Conservation (phyloP, 2,329 filamentous ascomycete genomes). For the Botrytis porri region DNA sequence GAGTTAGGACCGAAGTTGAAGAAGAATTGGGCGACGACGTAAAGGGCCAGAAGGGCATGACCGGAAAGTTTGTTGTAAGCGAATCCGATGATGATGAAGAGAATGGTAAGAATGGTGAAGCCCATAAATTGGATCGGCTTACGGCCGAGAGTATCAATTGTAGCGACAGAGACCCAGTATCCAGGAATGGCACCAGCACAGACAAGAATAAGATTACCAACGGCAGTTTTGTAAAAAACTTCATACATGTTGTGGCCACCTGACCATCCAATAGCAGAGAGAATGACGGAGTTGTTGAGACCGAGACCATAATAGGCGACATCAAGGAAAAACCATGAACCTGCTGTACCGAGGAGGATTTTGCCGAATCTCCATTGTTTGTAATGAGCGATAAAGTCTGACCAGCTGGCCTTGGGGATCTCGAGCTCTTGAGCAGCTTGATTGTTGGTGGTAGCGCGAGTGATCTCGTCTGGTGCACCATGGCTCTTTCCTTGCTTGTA, state of each 20-base stretch:
- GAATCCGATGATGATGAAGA: conserved; percentile 64
- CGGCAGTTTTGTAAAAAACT: conserved; percentile 67
- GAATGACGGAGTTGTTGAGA: conserved; percentile 71
- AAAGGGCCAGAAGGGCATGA: conserved; percentile 55
- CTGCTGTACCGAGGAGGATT: conserved; percentile 72
- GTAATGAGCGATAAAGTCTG: conserved; percentile 71
- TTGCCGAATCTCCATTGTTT: conserved; percentile 67
- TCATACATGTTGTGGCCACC: conserved; percentile 62
- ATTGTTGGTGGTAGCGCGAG: conserved; percentile 48
- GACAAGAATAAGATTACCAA: conserved; percentile 74
- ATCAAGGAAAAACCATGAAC: conserved; percentile 78
- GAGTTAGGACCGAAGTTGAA: conserved; percentile 69
- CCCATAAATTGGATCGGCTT: conserved; percentile 71
- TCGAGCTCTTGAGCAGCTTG: conserved; percentile 46
- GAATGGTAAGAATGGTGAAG: conserved; percentile 57
- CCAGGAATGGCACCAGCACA: conserved; percentile 77
- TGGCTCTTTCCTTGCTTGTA: conserved; percentile 66
- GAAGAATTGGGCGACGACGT: conserved; percentile 64
- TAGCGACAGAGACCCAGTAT: conserved; percentile 75
- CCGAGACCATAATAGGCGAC: conserved; percentile 58
- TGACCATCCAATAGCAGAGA: conserved; percentile 70
- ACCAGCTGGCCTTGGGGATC: conserved; percentile 69
- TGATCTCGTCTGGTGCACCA: conserved; percentile 48
- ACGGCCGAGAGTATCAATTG: conserved; percentile 72
- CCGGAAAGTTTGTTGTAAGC: conserved; percentile 51